phyloP scores from a whole-genome alignment of 2,329 filamentous ascomycete genomes.

The Pyricularia pennisetigena region DNA sequence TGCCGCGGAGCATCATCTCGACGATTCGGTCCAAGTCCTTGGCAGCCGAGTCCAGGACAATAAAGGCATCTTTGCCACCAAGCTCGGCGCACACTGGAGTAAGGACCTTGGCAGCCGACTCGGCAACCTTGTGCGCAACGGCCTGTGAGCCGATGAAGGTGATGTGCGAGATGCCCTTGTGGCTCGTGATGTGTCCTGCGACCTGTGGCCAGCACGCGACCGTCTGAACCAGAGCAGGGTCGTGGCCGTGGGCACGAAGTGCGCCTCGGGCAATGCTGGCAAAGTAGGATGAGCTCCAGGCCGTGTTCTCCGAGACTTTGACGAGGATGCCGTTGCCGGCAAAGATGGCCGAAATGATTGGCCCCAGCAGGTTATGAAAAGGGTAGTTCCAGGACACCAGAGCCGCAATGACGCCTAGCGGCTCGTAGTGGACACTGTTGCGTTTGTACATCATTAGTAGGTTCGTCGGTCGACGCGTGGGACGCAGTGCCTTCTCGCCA shows the following conservation, averaged over 20 bases:
- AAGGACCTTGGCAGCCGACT: slow-evolving; percentile 75
- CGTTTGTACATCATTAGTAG: slow-evolving; percentile 92
- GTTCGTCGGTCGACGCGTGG: slow-evolving; percentile 72
- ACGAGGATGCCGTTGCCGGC: slow-evolving; percentile 85
- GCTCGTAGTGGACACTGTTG: slow-evolving; percentile 85
- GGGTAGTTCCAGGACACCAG: slow-evolving; percentile 96
- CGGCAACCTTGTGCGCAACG: slow-evolving; percentile 81
- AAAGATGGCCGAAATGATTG: slow-evolving; percentile 84
- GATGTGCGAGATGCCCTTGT: slow-evolving; percentile 74
- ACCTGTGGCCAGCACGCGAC: slow-evolving; percentile 81
- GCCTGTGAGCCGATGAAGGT: slow-evolving; percentile 91
- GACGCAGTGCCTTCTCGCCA: slow-evolving; percentile 69
- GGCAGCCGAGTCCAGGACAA: slow-evolving; percentile 71
- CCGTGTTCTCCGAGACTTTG: slow-evolving; percentile 91
- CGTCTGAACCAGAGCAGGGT: slow-evolving; percentile 71
- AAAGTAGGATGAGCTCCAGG: slow-evolving; percentile 85
- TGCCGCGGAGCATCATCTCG: slow-evolving; percentile 80
- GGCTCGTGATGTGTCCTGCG: slow-evolving; percentile 73
- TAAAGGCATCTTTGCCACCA: slow-evolving; percentile 87
- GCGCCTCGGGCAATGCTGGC: slow-evolving; percentile 68
- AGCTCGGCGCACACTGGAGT: slow-evolving; percentile 85
- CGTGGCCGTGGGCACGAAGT: slow-evolving; percentile 72
- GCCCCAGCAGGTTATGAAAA: slow-evolving; percentile 90
- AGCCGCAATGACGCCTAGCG: slow-evolving; percentile 83
- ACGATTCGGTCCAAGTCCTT: slow-evolving; percentile 60